Evolutionary conservation across 2,329 filamentous ascomycete genomes (phyloP), one percentile per base, ranked within the genome.

Genomic region (Gnomoniopsis sp.): DNA sequence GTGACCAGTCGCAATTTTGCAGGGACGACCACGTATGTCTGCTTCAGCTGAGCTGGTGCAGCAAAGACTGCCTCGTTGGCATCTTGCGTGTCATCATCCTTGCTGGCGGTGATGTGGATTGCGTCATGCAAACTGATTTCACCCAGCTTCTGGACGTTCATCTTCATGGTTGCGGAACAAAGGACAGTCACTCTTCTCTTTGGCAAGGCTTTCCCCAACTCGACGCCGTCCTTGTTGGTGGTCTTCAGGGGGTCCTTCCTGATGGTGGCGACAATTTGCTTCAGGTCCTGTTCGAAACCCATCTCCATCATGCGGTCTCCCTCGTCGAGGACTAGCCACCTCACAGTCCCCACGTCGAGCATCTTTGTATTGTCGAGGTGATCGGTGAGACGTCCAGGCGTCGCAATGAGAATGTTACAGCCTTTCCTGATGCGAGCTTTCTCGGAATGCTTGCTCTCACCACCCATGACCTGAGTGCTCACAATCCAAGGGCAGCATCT

Each of bases 221-320:
- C 73, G 3, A 81, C 75, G 6, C 81, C 79, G 53, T 86, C 85
- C 41, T 82, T 81, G 33, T 84, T 85, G 57, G 81, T 83, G 57
- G 82, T 81, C 41, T 81, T 78, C 21, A 88, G 71, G 33, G 79
- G 75, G 57, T 88, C 82, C 48, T 87, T 76, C 62, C 92, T 87
- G 57, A 98, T 84, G 62, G 89, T 89, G 57, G 85, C 81, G 17
- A 99, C 89, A 64, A 97, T 93, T 61, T 88, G 89, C 69, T 90
- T 89, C 60, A 99, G 85, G 68, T 98, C 93, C 55, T 97, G 88
- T 73, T 98, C 95, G 66, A 99, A 99, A 0, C 95, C 95, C 68
- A 98, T 82, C 70, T 99, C 95, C 93, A 99, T 97, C 70, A 99
- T 78, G n/a, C 95, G 85, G 79, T 99, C 95, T 33, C 95, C 95